A percentile compares a stretch with the other conserved stretches of the same genome.
phyloP scores from a whole-genome alignment of 2,329 filamentous ascomycete species.

The Lecanicillium sp. region DNA sequence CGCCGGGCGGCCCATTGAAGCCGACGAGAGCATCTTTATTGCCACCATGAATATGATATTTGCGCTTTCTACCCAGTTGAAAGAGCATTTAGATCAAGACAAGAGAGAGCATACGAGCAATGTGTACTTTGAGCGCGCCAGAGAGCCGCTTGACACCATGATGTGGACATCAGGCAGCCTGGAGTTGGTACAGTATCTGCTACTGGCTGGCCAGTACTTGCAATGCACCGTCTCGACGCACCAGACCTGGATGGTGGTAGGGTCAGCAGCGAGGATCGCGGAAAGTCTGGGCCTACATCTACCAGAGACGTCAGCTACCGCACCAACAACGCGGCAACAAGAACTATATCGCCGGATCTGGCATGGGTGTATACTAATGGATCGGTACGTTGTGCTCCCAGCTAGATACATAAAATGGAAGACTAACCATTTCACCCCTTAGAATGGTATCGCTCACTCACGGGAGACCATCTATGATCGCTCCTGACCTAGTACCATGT shows the following conservation, averaged over 20 bases:
- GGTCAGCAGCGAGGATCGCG: constrained; percentile 36
- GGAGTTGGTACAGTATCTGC: constrained; percentile 36
- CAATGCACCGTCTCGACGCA: constrained; percentile 39
- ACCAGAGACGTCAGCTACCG: constrained; percentile 25
- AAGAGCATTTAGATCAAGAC: constrained; percentile 30
- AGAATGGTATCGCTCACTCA: constrained; percentile 29
- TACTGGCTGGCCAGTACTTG: constrained; percentile 40
- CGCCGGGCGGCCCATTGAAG: constrained; percentile 24
- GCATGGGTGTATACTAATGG: constrained; percentile 31
- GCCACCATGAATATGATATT: constrained; percentile 38
- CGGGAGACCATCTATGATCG: constrained; percentile 28
- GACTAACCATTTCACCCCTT: not conserved
- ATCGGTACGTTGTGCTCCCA: constrained; percentile 18
- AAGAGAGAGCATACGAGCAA: constrained; percentile 31
- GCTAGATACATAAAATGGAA: rapidly evolving
- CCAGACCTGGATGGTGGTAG: constrained; percentile 42
- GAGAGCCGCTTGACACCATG: constrained; percentile 32
- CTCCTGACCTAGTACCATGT: constrained; percentile 14
- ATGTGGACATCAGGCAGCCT: constrained; percentile 34
- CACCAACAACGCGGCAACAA: constrained; percentile 14
- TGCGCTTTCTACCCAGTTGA: constrained; percentile 35
- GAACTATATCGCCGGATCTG: constrained; percentile 23
- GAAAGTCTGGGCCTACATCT: constrained; percentile 38
- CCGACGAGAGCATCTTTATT: constrained; percentile 34
- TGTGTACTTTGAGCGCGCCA: constrained; percentile 33